Conservation (phyloP, 176 grass and related monocot genomes). For the Carex cristatella region DNA sequence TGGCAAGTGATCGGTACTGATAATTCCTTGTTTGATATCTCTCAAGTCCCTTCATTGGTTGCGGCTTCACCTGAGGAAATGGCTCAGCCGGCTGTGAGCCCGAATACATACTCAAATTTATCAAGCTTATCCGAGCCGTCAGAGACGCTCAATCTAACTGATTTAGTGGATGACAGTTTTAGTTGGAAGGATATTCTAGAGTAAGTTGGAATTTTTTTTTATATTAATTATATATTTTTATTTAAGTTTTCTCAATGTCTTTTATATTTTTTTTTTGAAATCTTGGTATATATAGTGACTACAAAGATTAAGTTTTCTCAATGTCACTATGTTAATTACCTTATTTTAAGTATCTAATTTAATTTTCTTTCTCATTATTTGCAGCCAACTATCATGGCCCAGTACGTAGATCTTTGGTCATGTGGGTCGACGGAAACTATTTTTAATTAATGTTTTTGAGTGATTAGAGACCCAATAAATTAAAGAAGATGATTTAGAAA, state of each 20-base stretch:
- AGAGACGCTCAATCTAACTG: not conserved
- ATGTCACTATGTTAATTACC: not conserved
- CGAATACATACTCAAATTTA: not conserved
- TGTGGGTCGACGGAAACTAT: not conserved
- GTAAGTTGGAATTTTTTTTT: not conserved
- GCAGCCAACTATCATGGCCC: not conserved
- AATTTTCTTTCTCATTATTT: not conserved
- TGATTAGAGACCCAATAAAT: not conserved
- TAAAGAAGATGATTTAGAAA: not conserved
- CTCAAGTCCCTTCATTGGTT: constrained; percentile 5
- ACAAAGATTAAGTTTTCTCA: not conserved
- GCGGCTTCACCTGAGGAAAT: not conserved
- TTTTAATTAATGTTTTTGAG: not conserved
- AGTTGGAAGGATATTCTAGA: not conserved
- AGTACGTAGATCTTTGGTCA: not conserved
- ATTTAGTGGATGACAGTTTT: not conserved
- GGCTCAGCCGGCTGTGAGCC: not conserved
- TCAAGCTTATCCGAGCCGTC: not conserved
- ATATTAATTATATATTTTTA: not conserved
- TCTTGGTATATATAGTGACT: no score
- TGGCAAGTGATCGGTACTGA: not conserved
- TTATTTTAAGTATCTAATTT: not conserved
- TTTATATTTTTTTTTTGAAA: no score
- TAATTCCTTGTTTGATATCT: not conserved
- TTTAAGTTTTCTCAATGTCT: not conserved